A percentile compares a stretch with the other conserved stretches of the same genome.
Evolutionary conservation across 805 yeast species (phyloP).

Genomic region (Metschnikowia sp.): DNA sequence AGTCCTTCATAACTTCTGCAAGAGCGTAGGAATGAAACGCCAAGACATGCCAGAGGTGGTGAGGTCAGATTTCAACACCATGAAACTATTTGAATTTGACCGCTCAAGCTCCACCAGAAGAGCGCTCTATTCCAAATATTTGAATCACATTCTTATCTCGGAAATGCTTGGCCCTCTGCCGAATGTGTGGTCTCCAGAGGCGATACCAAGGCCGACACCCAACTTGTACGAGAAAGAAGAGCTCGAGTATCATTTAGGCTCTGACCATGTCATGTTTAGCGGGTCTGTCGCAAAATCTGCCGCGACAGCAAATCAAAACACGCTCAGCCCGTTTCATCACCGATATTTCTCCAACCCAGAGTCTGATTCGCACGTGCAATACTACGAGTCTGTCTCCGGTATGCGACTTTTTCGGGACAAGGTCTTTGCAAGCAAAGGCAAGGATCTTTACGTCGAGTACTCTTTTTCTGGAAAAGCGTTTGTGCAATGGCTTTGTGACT

Average conservation of each 20-base stretch:
- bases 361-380: slow-evolving; percentile 77
- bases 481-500: slow-evolving; percentile 87
- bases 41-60: slow-evolving; percentile 45
- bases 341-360: slow-evolving; percentile 84
- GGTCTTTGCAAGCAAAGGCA: slow-evolving; percentile 24
- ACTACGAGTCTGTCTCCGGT: slow-evolving; percentile 66
- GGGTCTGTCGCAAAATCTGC: background rate
- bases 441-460: slow-evolving; percentile 29
- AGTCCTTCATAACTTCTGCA: slow-evolving; percentile 57
- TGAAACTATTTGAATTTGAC: slow-evolving; percentile 67
- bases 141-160: slow-evolving; percentile 62
- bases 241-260: slow-evolving; percentile 1
- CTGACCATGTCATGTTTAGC: slow-evolving; percentile 5
- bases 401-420: slow-evolving; percentile 53
- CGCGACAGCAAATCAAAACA: background rate
- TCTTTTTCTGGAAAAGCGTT: slow-evolving; percentile 73
- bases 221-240: slow-evolving; percentile 6
- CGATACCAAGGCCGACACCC: slow-evolving; percentile 43
- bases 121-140: slow-evolving; percentile 57
- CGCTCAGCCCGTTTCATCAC: slow-evolving; percentile 58
- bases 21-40: slow-evolving; percentile 49
- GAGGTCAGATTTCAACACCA: slow-evolving; percentile 59
- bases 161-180: slow-evolving; percentile 63
- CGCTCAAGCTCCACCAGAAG: slow-evolving; percentile 53
- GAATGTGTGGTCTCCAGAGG: slow-evolving; percentile 64